Evolutionary conservation across 1,284 basidiomycete species (phyloP).

Genomic region (Irpex rosettiformis): DNA sequence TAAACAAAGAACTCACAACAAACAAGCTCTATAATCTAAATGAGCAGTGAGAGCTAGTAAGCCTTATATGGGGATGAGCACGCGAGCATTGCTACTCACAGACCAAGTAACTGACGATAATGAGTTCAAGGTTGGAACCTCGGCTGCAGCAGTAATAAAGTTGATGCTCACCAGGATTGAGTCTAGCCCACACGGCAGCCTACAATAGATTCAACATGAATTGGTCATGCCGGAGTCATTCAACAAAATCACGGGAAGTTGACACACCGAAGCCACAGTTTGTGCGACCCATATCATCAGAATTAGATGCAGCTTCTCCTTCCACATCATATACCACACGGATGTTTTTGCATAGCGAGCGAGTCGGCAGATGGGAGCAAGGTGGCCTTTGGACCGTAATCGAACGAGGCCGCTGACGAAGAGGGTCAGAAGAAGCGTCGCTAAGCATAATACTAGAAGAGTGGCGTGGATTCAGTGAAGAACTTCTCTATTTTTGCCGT

Average conservation of each 20-base stretch:
- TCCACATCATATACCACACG: conserved; percentile 1
- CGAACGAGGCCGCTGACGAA: conserved; percentile 2
- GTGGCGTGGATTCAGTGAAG: background rate
- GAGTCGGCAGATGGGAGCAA: background rate
- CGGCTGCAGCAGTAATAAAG: background rate
- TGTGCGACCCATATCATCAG: conserved; percentile 6
- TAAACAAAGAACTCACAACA: conserved; percentile 1
- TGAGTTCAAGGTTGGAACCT: background rate
- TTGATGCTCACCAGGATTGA: background rate
- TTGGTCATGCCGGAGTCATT: background rate
- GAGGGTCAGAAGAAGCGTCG: background rate
- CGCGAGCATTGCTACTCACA: too few relatives aligned
- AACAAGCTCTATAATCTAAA: background rate
- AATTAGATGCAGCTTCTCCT: conserved; percentile 3
- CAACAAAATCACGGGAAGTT: too few relatives aligned
- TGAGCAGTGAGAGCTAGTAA: background rate
- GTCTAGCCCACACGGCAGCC: background rate
- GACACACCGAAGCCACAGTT: conserved; percentile 4
- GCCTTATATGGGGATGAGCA: background rate
- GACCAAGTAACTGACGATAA: background rate
- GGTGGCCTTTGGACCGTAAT: background rate
- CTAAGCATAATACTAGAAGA: background rate
- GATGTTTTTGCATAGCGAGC: background rate
- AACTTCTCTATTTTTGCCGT: background rate
- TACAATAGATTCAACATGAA: background rate